A percentile compares a stretch with the other conserved stretches of the same genome.
These are phyloP conservation scores for Lentinus tigrinus DNA, from an alignment of 768 basidiomycete species.

Conservation along the genomic window DNA sequence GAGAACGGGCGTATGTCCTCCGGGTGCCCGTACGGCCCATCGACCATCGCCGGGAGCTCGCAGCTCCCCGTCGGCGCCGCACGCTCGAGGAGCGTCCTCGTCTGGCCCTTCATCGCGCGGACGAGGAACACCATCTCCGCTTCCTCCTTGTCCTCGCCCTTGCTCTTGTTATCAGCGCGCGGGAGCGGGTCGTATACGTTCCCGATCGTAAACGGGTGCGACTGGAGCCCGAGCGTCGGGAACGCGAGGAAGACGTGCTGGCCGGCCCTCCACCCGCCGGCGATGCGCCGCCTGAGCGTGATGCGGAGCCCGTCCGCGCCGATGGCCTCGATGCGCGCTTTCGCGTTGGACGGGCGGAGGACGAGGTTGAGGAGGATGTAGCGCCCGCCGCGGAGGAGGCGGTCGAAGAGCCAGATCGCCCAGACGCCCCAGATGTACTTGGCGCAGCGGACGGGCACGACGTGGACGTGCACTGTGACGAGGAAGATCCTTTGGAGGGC, in stretches of 20 bases:
- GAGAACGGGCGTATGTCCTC: constrained; percentile 32
- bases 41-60: constrained; percentile 32
- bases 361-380: constrained; percentile 39
- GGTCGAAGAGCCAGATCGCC: constrained; percentile 48
- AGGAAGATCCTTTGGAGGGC: constrained; percentile 36
- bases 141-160: constrained; percentile 2
- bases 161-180: background rate
- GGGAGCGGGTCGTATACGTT: constrained; percentile 35
- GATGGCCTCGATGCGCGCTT: constrained; percentile 40
- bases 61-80: constrained; percentile 18
- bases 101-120: constrained; percentile 51
- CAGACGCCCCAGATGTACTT: constrained; percentile 47
- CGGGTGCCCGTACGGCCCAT: constrained; percentile 42
- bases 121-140: constrained; percentile 53
- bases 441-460: constrained; percentile 30
- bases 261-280: constrained; percentile 46
- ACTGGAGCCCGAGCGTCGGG: constrained; percentile 45
- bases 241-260: constrained; percentile 49
- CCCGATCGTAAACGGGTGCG: constrained; percentile 51
- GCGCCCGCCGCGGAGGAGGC: constrained; percentile 38
- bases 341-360: constrained; percentile 30
- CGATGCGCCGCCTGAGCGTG: constrained; percentile 37
- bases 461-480: constrained; percentile 37
- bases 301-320: constrained; percentile 44
- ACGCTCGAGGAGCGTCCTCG: constrained; percentile 29